Evolutionary conservation across 805 yeast genomes (phyloP).

Genomic region (Spathaspora passalidarum): DNA sequence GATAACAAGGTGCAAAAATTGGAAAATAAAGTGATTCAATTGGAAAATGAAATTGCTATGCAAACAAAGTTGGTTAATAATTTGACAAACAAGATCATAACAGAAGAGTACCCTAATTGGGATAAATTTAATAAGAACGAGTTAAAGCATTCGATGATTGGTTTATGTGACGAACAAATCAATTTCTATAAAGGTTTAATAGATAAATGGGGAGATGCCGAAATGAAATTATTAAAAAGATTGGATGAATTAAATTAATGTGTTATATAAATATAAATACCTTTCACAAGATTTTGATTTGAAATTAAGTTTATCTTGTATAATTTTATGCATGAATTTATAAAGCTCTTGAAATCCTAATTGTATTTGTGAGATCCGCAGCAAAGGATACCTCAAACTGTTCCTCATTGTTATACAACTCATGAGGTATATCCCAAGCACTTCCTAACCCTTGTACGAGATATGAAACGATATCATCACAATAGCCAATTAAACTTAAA

Average conservation of each 20-base stretch:
- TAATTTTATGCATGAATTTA: background rate
- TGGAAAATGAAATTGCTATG: constrained; percentile 43
- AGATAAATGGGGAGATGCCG: constrained; percentile 67
- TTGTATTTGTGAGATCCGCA: constrained; percentile 5
- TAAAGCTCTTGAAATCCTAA: constrained; percentile 1
- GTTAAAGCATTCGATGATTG: constrained; percentile 64
- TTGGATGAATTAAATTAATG: constrained; percentile 18
- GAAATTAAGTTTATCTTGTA: too few species aligned
- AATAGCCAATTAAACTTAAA: constrained; percentile 68
- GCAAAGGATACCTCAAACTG: constrained; percentile 4
- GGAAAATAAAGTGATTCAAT: constrained; percentile 37
- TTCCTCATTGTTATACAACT: background rate
- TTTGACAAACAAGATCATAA: constrained; percentile 44
- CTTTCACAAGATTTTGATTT: too few species aligned
- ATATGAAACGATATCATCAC: constrained; percentile 78
- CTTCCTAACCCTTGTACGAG: constrained; percentile 31
- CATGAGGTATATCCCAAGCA: constrained; percentile 22
- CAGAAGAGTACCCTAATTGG: constrained; percentile 60
- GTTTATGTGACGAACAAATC: constrained; percentile 75
- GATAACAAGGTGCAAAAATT: constrained; percentile 44
- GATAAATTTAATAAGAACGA: constrained; percentile 79
- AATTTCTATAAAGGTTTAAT: constrained; percentile 67
- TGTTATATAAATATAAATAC: background rate
- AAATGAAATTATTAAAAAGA: constrained; percentile 24
- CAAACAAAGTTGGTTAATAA: constrained; percentile 46